A percentile compares a stretch with the other conserved stretches of the same genome.
These are phyloP conservation scores for Nemania sp. DNA, from an alignment of 2,329 filamentous ascomycete genomes.

Conservation along the genomic window DNA sequence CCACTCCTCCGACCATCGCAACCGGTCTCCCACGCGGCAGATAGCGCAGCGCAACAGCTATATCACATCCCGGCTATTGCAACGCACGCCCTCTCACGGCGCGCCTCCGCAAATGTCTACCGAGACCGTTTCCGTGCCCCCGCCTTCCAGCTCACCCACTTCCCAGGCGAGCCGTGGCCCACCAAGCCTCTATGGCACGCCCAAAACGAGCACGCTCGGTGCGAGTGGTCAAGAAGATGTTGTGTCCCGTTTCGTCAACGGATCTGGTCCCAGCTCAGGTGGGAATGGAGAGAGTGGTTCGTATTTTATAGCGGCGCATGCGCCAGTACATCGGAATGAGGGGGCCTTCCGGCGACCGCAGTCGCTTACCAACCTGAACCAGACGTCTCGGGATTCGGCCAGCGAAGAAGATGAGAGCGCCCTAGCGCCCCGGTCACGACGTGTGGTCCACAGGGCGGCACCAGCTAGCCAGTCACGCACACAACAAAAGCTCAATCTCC, in stretches of 20 bases:
- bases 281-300: slow-evolving; percentile 55
- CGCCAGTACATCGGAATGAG: slow-evolving; percentile 41
- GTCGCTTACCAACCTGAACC: slow-evolving; percentile 47
- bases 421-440: slow-evolving; percentile 51
- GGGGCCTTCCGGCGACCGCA: slow-evolving; percentile 46
- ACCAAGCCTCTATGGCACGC: slow-evolving; percentile 45
- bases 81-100: slow-evolving; percentile 65
- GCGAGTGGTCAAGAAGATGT: slow-evolving; percentile 52
- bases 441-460: slow-evolving; percentile 45
- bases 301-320: slow-evolving; percentile 50
- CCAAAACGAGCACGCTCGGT: slow-evolving; percentile 39
- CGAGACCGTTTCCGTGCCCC: slow-evolving; percentile 57
- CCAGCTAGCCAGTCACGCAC: slow-evolving; percentile 66
- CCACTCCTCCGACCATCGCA: slow-evolving; percentile 4
- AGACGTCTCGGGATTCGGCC: slow-evolving; percentile 35
- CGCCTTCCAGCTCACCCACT: slow-evolving; percentile 42
- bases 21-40: slow-evolving; percentile 46
- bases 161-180: slow-evolving; percentile 46
- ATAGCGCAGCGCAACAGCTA: slow-evolving; percentile 63
- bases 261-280: slow-evolving; percentile 54
- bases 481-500: slow-evolving; percentile 76
- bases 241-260: slow-evolving; percentile 64
- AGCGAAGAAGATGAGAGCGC: slow-evolving; percentile 50
- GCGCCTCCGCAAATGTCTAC: slow-evolving; percentile 68
- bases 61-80: slow-evolving; percentile 69